Conservation (phyloP, 768 basidiomycete species). For the Rubroboletus satanas region DNA sequence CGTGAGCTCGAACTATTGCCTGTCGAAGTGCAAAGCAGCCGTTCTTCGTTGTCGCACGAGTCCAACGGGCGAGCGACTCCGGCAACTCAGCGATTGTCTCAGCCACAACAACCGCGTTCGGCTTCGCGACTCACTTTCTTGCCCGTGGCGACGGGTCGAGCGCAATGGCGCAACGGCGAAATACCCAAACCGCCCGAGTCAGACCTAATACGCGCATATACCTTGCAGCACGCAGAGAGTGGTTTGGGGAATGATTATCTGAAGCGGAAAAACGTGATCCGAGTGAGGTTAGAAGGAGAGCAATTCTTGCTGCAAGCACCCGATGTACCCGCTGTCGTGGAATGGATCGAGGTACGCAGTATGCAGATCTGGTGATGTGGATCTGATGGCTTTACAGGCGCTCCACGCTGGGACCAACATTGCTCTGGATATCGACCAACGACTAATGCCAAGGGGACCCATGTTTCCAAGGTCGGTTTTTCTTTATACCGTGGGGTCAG, state of each 20-base stretch:
- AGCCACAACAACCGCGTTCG: constrained; percentile 12
- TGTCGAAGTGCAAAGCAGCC: constrained; percentile 21
- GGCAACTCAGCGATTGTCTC: constrained; percentile 12
- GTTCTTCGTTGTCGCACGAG: constrained; percentile 20
- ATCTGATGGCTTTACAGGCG: constrained; percentile 43
- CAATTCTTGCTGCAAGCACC: constrained; percentile 93
- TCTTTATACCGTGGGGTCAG: background rate
- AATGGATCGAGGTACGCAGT: constrained; percentile 86
- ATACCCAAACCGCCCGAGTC: constrained; percentile 42
- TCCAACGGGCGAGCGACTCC: constrained; percentile 12
- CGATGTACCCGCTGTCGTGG: constrained; percentile 79
- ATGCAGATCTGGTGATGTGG: background rate
- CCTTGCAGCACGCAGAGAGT: constrained; percentile 87
- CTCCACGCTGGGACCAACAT: constrained; percentile 92
- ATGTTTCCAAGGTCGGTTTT: constrained; percentile 66
- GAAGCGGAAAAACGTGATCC: constrained; percentile 91
- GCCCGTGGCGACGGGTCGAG: constrained; percentile 14
- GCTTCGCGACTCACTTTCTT: constrained; percentile 25
- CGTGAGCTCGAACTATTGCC: constrained; percentile 23
- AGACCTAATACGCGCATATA: constrained; percentile 67
- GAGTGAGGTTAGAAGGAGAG: constrained; percentile 89
- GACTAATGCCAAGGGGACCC: constrained; percentile 89
- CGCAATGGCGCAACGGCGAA: constrained; percentile 18
- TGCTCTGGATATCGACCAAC: constrained; percentile 85
- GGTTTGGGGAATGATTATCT: constrained; percentile 93